Conservation (phyloP, 495 filamentous ascomycete genomes). For the Hypoxylon crocopeplum region DNA sequence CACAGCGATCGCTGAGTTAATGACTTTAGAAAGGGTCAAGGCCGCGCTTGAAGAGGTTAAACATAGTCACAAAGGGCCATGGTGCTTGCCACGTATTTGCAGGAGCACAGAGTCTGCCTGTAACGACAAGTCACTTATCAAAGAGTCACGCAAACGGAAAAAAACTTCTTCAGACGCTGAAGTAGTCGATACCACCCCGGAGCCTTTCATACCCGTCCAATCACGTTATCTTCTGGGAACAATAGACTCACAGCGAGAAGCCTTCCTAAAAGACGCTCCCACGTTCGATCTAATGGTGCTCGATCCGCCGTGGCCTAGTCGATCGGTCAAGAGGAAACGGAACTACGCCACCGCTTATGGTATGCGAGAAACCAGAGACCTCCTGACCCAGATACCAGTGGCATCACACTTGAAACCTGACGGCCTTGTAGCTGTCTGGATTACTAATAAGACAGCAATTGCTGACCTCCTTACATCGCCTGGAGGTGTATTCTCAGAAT, state of each 20-base stretch:
- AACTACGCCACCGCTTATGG: slow-evolving; percentile 66
- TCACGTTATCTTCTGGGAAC: slow-evolving; percentile 50
- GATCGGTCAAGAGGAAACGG: slow-evolving; percentile 75
- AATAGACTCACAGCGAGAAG: slow-evolving; percentile 41
- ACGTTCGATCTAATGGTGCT: slow-evolving; percentile 82
- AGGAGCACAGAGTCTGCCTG: background rate
- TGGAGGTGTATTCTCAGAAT: slow-evolving; percentile 61
- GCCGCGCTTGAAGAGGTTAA: slow-evolving; percentile 48
- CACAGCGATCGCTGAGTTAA: slow-evolving; percentile 53
- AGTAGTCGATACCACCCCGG: background rate
- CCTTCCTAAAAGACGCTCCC: slow-evolving; percentile 45
- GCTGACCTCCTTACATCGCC: slow-evolving; percentile 61
- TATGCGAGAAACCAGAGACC: slow-evolving; percentile 43
- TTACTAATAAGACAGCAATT: slow-evolving; percentile 77
- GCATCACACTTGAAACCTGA: slow-evolving; percentile 59
- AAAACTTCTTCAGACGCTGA: slow-evolving; percentile 6
- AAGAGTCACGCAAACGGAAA: slow-evolving; percentile 32
- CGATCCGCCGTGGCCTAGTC: slow-evolving; percentile 94
- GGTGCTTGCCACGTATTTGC: slow-evolving; percentile 51
- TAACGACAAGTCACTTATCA: slow-evolving; percentile 1
- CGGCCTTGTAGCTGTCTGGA: slow-evolving; percentile 79
- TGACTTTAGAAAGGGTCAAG: slow-evolving; percentile 51
- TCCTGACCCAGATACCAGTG: slow-evolving; percentile 62
- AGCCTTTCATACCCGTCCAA: slow-evolving; percentile 38
- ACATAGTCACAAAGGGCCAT: slow-evolving; percentile 47